Conservation (phyloP, 148 eudicot genomes). For the Selenicereus undatus region DNA sequence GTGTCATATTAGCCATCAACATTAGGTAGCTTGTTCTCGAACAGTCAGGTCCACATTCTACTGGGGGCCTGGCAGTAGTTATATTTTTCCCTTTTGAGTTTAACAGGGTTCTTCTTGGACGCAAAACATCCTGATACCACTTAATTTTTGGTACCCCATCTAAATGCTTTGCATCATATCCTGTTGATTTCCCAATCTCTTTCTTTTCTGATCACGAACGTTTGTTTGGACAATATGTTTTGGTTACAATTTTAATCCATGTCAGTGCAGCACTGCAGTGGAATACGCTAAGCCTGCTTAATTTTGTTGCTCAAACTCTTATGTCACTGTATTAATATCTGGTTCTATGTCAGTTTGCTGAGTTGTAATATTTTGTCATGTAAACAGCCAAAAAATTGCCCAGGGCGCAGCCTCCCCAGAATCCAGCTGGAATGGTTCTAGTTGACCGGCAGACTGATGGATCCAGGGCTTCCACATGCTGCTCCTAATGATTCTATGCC, state of each 20-base stretch:
- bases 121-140: not conserved
- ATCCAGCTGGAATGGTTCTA: constrained; percentile 93
- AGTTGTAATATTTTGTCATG: constrained; percentile 15
- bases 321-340: not conserved
- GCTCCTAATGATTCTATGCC: constrained; percentile 42
- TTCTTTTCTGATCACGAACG: too few relatives aligned
- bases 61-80: not conserved
- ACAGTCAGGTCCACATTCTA: not conserved
- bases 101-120: not conserved
- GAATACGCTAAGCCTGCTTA: not conserved
- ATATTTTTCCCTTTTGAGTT: not conserved
- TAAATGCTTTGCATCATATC: not conserved
- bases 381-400: constrained; percentile 73
- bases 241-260: not conserved
- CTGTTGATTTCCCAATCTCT: not conserved
- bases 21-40: not conserved
- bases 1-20: not conserved
- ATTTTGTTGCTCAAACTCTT: not conserved
- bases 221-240: not conserved
- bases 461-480: constrained; percentile 64
- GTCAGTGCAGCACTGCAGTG: not conserved
- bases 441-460: constrained; percentile 77
- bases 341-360: not conserved
- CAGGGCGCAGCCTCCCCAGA: constrained; percentile 82
- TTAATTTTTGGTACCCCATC: not conserved